Evolutionary conservation across 345 rosid species (phyloP).

Genomic region (Citrus unshiu): DNA sequence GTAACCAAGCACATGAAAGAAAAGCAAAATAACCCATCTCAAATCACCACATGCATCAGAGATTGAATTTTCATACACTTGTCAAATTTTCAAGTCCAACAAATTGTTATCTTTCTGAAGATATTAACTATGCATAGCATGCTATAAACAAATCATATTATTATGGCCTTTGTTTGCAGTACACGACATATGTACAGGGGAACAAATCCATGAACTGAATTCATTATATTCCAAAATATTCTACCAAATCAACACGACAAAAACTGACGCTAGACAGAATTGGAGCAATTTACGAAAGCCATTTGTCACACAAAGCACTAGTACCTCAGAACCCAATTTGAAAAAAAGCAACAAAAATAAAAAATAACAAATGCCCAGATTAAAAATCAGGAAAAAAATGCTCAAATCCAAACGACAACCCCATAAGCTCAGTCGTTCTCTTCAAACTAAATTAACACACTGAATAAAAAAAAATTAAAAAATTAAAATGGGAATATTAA

Average conservation of each 20-base stretch:
- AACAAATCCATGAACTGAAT: background rate
- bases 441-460: background rate
- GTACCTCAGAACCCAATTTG: background rate
- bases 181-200: background rate
- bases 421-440: background rate
- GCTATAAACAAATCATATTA: background rate
- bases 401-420: background rate
- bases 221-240: background rate
- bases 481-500: conserved; percentile 7
- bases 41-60: background rate
- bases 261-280: background rate
- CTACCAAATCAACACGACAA: background rate
- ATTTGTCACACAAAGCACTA: background rate
- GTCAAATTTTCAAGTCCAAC: background rate
- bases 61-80: background rate
- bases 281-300: background rate
- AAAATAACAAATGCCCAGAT: background rate
- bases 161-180: background rate
- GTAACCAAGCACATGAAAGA: background rate
- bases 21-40: background rate
- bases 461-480: background rate
- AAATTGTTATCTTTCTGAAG: background rate
- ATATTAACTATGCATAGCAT: background rate
- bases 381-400: background rate
- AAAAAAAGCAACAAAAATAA: background rate